Evolutionary conservation across 371 early-diverging fungal genomes (phyloP).

Genomic region (Mucor ambiguus): DNA sequence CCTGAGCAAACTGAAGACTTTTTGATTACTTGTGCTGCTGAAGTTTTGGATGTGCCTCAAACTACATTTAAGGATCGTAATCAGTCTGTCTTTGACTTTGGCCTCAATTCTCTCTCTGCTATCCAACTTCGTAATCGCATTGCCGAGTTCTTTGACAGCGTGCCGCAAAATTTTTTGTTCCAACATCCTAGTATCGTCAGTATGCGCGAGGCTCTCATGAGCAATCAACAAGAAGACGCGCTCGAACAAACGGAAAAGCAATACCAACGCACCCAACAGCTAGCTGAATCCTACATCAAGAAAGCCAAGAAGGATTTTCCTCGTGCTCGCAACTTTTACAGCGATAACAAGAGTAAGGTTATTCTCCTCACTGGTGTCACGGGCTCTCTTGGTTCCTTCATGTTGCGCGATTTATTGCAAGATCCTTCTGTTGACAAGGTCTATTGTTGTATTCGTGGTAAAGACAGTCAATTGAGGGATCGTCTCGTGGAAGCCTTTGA

Average conservation of each 20-base stretch:
- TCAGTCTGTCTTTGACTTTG: conserved; percentile 32
- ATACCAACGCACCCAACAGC: conserved; percentile 11
- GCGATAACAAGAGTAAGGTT: conserved; percentile 6
- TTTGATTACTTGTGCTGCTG: conserved; percentile 10
- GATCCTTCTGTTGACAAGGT: conserved; percentile 27
- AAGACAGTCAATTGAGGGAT: conserved; percentile 1
- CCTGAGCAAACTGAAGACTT: background rate
- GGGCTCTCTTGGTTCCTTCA: conserved; percentile 43
- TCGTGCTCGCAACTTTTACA: background rate
- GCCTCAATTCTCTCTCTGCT: conserved; percentile 28
- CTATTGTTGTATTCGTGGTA: conserved; percentile 33
- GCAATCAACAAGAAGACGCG: background rate
- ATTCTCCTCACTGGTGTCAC: conserved; percentile 46
- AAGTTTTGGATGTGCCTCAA: conserved; percentile 12
- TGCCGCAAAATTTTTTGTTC: conserved; percentile 38
- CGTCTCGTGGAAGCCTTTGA: conserved; percentile 30
- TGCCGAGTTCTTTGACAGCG: conserved; percentile 13
- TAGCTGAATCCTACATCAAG: conserved; percentile 20
- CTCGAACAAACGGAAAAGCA: background rate
- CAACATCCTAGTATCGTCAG: conserved; percentile 30
- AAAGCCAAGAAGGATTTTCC: conserved; percentile 23
- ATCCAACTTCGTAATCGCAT: conserved; percentile 33
- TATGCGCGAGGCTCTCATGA: conserved; percentile 1
- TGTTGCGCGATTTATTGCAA: conserved; percentile 31
- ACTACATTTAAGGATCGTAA: background rate